Base-by-base conservation (phyloP, 805 yeast species). In the Schizosaccharomyces lindneri region DNA sequence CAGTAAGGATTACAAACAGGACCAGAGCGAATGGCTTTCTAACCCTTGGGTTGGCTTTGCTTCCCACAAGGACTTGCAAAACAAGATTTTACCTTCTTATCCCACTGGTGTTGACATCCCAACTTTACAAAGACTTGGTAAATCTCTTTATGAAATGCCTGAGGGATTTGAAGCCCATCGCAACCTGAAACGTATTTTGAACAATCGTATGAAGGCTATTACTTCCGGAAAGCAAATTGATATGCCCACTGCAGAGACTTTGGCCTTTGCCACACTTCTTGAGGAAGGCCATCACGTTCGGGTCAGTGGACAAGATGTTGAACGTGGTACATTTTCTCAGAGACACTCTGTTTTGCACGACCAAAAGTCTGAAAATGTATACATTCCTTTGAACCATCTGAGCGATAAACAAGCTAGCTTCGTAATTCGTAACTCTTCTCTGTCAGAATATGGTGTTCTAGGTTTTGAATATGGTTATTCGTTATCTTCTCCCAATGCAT, bases 261-360 rank as follows among this genome's bases (percentile, higher is more conserved):
- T 93, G 68, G 98, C 98, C 21, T 90, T 84, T 69, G 99, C 97
- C 70, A 81, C 97, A 61, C 78, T 93, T 67, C 84, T 83, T 62
- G 72, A 82, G 70, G 99, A 93, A 76, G 98, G 98, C 66, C 85
- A 84, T 76, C 95, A 90, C 69, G 94, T 93, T 64, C 86, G 99
- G 79, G 85, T 93, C 61, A 86, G 96, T 59, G 99, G 99, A 73
- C 97, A 93, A 79, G 99, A 93, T 81, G 97, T 93, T 66, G 98
- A 93, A 80, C 88, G 99, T 82, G 99, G 99, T 79, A 93, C 99
- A 51, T 90, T 93, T 81, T 93, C 98, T 62, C 99, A 93, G 78
- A 90, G 99, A 77, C 99, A 93, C 72, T 90, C 97, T 63, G 97
- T 93, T 59, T 78, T 93, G 73, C 98, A 93, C 73, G 98, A 93